These are phyloP conservation scores for Chaetomiaceae sp. DNA, from an alignment of 2,329 filamentous ascomycete genomes.

Conservation along the genomic window DNA sequence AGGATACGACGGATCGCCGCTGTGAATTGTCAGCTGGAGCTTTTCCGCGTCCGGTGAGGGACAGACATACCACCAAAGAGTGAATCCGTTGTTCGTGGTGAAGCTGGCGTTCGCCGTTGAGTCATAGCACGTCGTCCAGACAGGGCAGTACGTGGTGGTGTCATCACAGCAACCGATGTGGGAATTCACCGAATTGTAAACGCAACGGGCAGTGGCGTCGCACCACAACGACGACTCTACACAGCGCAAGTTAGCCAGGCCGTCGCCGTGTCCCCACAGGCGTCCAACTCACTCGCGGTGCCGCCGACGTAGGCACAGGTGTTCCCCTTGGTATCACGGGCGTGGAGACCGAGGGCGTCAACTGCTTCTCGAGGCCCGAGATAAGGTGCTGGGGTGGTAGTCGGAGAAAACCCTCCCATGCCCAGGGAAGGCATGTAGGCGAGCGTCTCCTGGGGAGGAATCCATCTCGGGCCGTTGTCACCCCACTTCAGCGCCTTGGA, in stretches of 20 bases:
- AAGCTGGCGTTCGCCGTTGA: constrained; percentile 20
- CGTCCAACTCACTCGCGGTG: neutral
- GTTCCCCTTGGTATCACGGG: constrained; percentile 25
- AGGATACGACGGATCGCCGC: constrained; percentile 21
- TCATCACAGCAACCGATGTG: constrained; percentile 31
- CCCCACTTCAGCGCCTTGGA: constrained; percentile 25
- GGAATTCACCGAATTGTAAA: constrained; percentile 25
- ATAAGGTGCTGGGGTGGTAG: constrained; percentile 18
- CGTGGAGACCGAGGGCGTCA: constrained; percentile 23
- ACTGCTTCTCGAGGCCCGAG: constrained; percentile 7
- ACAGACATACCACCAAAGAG: constrained; percentile 29
- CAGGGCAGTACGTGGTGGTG: constrained; percentile 17
- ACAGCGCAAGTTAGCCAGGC: neutral
- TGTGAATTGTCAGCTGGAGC: constrained; percentile 8
- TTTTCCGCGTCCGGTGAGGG: neutral
- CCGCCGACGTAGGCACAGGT: constrained; percentile 31
- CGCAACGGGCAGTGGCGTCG: constrained; percentile 22
- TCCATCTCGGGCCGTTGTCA: constrained; percentile 21
- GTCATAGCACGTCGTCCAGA: constrained; percentile 28
- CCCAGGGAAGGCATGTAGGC: constrained; percentile 21
- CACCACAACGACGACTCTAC: constrained; percentile 27
- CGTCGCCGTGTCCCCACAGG: no score
- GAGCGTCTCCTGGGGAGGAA: constrained; percentile 26
- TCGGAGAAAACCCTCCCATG: constrained; percentile 17
- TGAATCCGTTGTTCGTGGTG: constrained; percentile 24